A percentile compares a stretch with the other conserved stretches of the same genome.
Evolutionary conservation across 148 eudicot species (phyloP).

Genomic region (Mesembryanthemum crystallinum): DNA sequence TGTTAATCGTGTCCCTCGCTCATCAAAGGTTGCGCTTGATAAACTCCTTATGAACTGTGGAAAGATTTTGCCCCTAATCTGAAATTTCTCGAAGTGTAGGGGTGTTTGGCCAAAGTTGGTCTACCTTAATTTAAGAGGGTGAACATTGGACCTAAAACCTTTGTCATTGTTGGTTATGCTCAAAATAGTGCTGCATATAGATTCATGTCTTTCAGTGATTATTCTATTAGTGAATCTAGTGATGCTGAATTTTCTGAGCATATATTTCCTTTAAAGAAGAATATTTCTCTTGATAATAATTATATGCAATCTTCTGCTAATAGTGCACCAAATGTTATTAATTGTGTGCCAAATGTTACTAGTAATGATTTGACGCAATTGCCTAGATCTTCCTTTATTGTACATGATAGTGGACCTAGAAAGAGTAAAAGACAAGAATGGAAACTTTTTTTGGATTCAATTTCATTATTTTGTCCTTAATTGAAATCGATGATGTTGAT

Average conservation of each 20-base stretch:
- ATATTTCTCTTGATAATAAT: too few relatives aligned
- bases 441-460: neutral
- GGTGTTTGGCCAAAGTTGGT: too few relatives aligned
- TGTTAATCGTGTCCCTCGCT: conserved; percentile 7
- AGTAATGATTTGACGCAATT: too few relatives aligned
- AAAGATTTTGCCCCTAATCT: neutral
- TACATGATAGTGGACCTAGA: neutral
- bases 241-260: conserved; percentile 5
- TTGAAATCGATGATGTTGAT: too few relatives aligned
- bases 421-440: neutral
- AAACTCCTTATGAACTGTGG: conserved; percentile 7
- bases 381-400: too few relatives aligned
- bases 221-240: neutral
- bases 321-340: too few relatives aligned
- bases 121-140: too few relatives aligned
- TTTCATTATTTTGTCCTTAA: neutral
- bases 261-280: neutral
- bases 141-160: neutral
- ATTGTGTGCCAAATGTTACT: too few relatives aligned
- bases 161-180: conserved; percentile 17
- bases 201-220: conserved; percentile 1
- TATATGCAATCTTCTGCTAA: too few relatives aligned
- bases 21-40: conserved; percentile 11
- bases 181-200: conserved; percentile 11
- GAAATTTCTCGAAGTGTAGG: neutral